phyloP scores from a whole-genome alignment of 2,329 filamentous ascomycete genomes.

The Alternaria burnsii region DNA sequence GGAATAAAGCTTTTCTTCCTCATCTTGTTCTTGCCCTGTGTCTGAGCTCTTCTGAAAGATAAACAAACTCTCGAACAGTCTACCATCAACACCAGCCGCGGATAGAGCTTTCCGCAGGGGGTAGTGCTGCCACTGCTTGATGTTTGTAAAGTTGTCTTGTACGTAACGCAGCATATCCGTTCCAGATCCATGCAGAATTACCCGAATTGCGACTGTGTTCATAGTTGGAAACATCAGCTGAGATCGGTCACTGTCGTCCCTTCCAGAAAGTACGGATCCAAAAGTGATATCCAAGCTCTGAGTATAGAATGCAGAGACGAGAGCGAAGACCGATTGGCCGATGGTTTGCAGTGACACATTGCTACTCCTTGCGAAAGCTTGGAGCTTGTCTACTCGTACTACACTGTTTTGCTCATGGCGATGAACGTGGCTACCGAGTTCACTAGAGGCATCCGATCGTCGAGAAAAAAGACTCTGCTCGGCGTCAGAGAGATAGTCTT shows the following conservation, averaged over 20 bases:
- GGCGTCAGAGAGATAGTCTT: slow-evolving; percentile 67
- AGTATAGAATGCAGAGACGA: slow-evolving; percentile 70
- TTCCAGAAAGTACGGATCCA: slow-evolving; percentile 82
- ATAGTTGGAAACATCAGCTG: slow-evolving; percentile 84
- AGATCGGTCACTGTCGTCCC: slow-evolving; percentile 75
- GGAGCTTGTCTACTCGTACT: slow-evolving; percentile 55
- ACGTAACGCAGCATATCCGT: slow-evolving; percentile 73
- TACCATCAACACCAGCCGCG: slow-evolving; percentile 56
- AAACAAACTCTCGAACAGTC: slow-evolving; percentile 71
- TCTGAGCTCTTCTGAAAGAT: slow-evolving; percentile 67
- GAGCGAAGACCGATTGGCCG: slow-evolving; percentile 78
- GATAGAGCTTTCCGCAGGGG: slow-evolving; percentile 75
- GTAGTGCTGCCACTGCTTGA: slow-evolving; percentile 78
- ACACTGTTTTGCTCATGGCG: slow-evolving; percentile 59
- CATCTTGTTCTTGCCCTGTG: slow-evolving; percentile 37
- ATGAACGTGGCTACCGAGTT: slow-evolving; percentile 40
- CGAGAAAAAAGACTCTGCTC: slow-evolving; percentile 53
- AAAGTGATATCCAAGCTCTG: slow-evolving; percentile 78
- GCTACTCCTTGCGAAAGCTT: slow-evolving; percentile 69
- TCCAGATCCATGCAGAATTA: slow-evolving; percentile 73
- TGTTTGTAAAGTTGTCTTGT: slow-evolving; percentile 72
- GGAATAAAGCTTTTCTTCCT: slow-evolving; percentile 59
- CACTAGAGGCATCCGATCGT: background rate
- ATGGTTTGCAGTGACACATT: slow-evolving; percentile 79
- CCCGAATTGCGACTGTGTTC: slow-evolving; percentile 84